Evolutionary conservation across 305 asterid species (phyloP).

Genomic region (Fraxinus nigra): DNA sequence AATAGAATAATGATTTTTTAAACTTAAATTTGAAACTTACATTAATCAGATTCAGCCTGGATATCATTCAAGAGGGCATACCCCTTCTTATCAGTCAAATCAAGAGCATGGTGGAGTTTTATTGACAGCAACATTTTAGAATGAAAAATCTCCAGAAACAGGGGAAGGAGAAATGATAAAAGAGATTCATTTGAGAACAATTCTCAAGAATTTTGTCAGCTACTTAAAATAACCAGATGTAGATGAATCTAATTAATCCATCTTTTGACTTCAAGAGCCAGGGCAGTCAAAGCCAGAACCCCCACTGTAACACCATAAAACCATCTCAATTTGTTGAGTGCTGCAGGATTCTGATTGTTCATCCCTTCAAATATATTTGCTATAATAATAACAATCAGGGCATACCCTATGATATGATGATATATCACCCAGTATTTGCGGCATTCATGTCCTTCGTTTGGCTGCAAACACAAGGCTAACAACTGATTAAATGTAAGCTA

Average conservation of each 20-base stretch:
- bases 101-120: not conserved
- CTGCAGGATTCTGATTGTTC: constrained; percentile 9
- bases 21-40: not conserved
- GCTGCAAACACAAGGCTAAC: constrained; percentile 29
- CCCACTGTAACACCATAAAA: constrained; percentile 31
- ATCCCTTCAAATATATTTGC: constrained; percentile 43
- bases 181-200: not conserved
- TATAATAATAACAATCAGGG: constrained; percentile 28
- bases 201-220: not conserved
- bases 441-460: constrained; percentile 28
- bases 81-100: not conserved
- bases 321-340: constrained; percentile 34
- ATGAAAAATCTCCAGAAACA: not conserved
- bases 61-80: not conserved
- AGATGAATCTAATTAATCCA: constrained; percentile 16
- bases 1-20: not conserved
- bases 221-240: not conserved
- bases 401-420: constrained; percentile 36
- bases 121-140: not conserved
- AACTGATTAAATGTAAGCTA: constrained; percentile 30
- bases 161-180: not conserved
- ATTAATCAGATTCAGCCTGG: not conserved
- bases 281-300: constrained; percentile 25
- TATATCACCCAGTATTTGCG: constrained; percentile 36
- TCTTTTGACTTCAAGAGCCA: constrained; percentile 28